Evolutionary conservation across 176 grass and related monocot species (phyloP).

Genomic region (Cenchrus americanus): DNA sequence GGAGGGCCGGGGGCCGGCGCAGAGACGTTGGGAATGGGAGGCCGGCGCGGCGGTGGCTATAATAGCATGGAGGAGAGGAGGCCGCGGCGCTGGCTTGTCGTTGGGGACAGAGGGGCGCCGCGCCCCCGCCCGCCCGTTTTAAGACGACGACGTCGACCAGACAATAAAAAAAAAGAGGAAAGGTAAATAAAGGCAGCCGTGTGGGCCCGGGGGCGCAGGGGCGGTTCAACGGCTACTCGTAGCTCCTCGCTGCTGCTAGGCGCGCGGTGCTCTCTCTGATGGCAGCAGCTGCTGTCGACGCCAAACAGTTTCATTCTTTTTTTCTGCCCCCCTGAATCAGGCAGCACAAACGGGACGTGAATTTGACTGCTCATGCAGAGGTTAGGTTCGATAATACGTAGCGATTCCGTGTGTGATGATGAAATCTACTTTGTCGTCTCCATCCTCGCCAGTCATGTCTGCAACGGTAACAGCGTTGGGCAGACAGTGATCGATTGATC

Average conservation of each 20-base stretch:
- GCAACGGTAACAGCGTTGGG: not conserved
- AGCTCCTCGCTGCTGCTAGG: not conserved
- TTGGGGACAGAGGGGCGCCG: slow-evolving; percentile 20
- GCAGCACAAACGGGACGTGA: not conserved
- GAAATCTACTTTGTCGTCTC: not conserved
- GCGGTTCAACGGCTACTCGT: slow-evolving; percentile 59
- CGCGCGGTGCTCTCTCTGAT: slow-evolving; percentile 14
- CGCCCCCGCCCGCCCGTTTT: slow-evolving; percentile 7
- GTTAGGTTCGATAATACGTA: not conserved
- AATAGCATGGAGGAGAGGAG: slow-evolving; percentile 30
- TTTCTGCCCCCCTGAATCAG: not conserved
- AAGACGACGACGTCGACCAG: slow-evolving; percentile 16
- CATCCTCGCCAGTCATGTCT: not conserved
- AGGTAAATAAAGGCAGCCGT: not conserved
- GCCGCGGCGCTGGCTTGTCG: not conserved
- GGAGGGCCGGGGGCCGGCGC: too few relatives aligned
- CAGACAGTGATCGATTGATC: not conserved
- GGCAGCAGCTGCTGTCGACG: not conserved
- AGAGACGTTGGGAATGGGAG: slow-evolving; percentile 28
- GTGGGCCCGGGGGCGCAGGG: slow-evolving; percentile 6
- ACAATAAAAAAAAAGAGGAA: not conserved
- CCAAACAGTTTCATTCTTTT: not conserved
- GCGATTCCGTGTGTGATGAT: not conserved
- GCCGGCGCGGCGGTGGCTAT: not conserved
- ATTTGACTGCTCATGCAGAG: not conserved